phyloP scores from a whole-genome alignment of 495 filamentous ascomycete species.

The Neurospora intermedia region DNA sequence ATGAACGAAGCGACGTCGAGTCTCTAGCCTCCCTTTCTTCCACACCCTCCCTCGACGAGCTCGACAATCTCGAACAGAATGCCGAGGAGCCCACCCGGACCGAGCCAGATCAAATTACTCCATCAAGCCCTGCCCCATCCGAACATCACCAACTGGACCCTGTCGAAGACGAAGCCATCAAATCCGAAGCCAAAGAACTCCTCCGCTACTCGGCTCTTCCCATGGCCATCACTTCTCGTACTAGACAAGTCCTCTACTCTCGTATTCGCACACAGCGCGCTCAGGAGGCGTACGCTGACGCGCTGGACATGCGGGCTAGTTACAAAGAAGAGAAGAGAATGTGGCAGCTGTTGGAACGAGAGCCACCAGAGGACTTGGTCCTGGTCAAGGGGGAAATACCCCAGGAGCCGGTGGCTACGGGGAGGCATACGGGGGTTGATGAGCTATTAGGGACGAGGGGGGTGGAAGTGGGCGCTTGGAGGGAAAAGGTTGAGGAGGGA shows the following conservation, averaged over 20 bases:
- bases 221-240: constrained; percentile 4
- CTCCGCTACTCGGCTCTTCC: constrained; percentile 18
- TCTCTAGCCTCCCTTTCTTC: not conserved
- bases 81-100: not conserved
- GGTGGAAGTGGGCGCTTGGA: constrained; percentile 5
- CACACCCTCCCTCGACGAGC: not conserved
- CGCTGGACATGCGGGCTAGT: constrained; percentile 39
- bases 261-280: constrained; percentile 24
- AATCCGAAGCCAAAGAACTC: constrained; percentile 18
- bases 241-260: constrained; percentile 9
- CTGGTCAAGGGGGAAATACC: constrained; percentile 29
- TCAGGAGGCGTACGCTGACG: constrained; percentile 44
- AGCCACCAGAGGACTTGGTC: constrained; percentile 40
- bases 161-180: constrained; percentile 5
- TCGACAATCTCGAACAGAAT: not conserved
- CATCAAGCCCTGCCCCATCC: constrained; percentile 7
- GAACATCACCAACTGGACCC: constrained; percentile 19
- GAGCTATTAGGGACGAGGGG: constrained; percentile 41
- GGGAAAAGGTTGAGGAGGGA: not conserved
- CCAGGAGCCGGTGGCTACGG: not conserved
- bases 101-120: constrained; percentile 1
- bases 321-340: constrained; percentile 45
- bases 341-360: constrained; percentile 37
- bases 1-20: not conserved
- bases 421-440: constrained; percentile 3